phyloP scores from a whole-genome alignment of 2,329 filamentous ascomycete species.

The Fusarium cyanostomum region DNA sequence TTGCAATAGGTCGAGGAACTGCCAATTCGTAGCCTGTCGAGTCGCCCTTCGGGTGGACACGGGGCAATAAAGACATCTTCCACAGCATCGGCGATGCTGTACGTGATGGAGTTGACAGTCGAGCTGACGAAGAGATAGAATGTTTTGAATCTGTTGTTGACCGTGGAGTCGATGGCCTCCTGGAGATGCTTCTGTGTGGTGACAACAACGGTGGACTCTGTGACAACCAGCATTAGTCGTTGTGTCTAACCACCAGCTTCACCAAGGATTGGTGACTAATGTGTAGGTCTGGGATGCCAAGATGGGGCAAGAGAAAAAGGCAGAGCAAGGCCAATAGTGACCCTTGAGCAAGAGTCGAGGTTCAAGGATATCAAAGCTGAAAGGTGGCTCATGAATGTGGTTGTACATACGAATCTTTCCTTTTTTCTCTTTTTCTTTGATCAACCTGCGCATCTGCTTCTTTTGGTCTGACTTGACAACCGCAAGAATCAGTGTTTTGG shows the following conservation, averaged over 20 bases:
- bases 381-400: too few relatives aligned
- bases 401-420: slow-evolving; percentile 6
- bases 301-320: too few relatives aligned
- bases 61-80: not conserved
- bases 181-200: not conserved
- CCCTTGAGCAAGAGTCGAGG: too few relatives aligned
- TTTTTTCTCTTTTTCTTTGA: slow-evolving; percentile 1
- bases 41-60: not conserved
- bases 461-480: slow-evolving; percentile 1
- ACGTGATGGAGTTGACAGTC: not conserved
- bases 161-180: not conserved
- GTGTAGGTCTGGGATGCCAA: not conserved
- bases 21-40: not conserved
- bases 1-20: slow-evolving; percentile 4
- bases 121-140: slow-evolving; percentile 8
- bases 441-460: not conserved
- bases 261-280: too few relatives aligned
- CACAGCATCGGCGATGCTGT: not conserved
- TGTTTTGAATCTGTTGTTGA: not conserved
- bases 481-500: not conserved
- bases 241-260: too few relatives aligned
- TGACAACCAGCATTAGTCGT: too few relatives aligned
- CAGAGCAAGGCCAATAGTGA: too few relatives aligned
- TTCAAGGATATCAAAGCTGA: too few relatives aligned
- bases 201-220: slow-evolving; percentile 1